Evolutionary conservation across 192 early-diverging fungal species (phyloP).

Genomic region (Umbelopsis isabellina): DNA sequence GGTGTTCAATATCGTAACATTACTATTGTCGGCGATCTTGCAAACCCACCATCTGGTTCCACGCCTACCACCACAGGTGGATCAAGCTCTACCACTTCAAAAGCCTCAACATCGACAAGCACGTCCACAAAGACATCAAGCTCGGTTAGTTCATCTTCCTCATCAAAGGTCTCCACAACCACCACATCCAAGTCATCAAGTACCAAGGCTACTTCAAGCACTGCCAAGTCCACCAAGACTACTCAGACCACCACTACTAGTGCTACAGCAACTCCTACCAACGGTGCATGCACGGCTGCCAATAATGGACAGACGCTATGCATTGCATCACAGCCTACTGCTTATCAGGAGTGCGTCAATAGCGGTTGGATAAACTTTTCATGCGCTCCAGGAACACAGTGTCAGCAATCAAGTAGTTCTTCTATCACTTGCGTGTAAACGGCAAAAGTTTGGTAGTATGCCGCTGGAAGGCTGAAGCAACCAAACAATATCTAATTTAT

Average conservation of each 20-base stretch:
- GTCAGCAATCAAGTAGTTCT: not conserved
- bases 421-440: not conserved
- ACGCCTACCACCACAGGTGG: not conserved
- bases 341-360: conserved; percentile 10
- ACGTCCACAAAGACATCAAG: not conserved
- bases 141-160: not conserved
- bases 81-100: not conserved
- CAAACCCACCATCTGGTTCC: not conserved
- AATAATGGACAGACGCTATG: conserved; percentile 6
- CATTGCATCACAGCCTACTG: not conserved
- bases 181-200: not conserved
- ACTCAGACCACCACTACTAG: not conserved
- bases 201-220: not conserved
- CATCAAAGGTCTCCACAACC: not conserved
- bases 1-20: conserved; percentile 14
- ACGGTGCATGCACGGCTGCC: not conserved
- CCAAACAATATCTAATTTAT: not conserved
- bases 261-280: not conserved
- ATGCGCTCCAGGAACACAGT: not conserved
- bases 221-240: not conserved
- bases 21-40: conserved; percentile 8
- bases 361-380: not conserved
- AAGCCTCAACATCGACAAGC: not conserved
- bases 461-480: not conserved
- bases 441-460: not conserved